Percentiles rank a stretch among this genome's conserved stretches.
These are phyloP conservation scores for Coemansia sp. DNA, from an alignment of 192 early-diverging fungal species.

Conservation along the genomic window DNA sequence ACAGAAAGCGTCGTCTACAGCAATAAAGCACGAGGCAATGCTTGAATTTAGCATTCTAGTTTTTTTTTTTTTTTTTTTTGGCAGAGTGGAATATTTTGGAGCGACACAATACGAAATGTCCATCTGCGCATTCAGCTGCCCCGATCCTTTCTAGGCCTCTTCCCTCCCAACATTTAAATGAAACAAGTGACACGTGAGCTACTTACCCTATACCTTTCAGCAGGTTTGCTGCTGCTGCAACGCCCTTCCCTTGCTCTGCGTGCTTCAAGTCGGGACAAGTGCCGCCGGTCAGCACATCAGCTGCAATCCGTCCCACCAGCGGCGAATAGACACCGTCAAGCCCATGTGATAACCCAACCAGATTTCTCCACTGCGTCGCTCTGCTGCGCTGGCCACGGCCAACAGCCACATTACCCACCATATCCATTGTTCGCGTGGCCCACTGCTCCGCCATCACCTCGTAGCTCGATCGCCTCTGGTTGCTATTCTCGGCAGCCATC, in stretches of 20 bases:
- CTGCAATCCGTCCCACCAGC: constrained; percentile 30
- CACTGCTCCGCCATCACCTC: constrained; percentile 17
- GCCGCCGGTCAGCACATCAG: constrained; percentile 21
- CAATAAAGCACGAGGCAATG: not conserved
- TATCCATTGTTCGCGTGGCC: constrained; percentile 21
- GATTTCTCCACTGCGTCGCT: constrained; percentile 26
- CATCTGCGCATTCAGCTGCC: not conserved
- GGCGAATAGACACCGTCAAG: constrained; percentile 25
- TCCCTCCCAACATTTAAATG: too few relatives aligned
- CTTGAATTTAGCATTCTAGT: not conserved
- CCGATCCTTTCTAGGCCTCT: not conserved
- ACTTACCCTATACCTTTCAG: constrained; percentile 55
- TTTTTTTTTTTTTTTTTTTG: not conserved
- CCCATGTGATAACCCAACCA: constrained; percentile 31
- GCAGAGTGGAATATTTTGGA: constrained; percentile 7
- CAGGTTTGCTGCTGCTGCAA: constrained; percentile 32
- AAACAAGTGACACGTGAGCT: not conserved
- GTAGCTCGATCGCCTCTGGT: not conserved
- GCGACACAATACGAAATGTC: not conserved
- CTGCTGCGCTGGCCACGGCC: constrained; percentile 37
- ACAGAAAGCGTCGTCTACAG: constrained; percentile 47
- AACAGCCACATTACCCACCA: constrained; percentile 13
- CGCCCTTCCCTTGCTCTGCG: constrained; percentile 35
- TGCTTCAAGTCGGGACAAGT: constrained; percentile 28
- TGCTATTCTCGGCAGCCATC: not conserved